These are phyloP conservation scores for Daldinia childiae DNA, from an alignment of 495 filamentous ascomycete species.

Conservation along the genomic window DNA sequence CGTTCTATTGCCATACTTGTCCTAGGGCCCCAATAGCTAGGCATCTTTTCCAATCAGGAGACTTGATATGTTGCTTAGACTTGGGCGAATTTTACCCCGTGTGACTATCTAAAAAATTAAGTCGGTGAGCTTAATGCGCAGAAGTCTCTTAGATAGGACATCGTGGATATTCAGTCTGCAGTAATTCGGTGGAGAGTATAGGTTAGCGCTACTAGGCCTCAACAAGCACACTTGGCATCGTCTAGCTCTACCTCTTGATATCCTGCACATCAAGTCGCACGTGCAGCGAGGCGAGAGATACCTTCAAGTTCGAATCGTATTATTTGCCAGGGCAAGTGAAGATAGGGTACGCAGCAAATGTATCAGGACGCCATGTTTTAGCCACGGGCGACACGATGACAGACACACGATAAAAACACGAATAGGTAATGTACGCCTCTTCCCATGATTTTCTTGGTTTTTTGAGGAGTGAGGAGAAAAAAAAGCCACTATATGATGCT, in stretches of 20 bases:
- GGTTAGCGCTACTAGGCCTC: background rate
- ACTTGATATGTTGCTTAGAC: background rate
- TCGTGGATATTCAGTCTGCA: slow-evolving; percentile 1
- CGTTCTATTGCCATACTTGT: slow-evolving; percentile 14
- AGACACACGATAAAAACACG: background rate
- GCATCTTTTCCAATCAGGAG: slow-evolving; percentile 10
- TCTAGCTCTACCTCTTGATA: background rate
- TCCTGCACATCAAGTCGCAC: background rate
- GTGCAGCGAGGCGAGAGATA: background rate
- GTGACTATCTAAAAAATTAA: slow-evolving; percentile 23
- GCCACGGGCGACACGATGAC: background rate
- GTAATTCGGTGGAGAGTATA: slow-evolving; percentile 9
- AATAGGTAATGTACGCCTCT: background rate
- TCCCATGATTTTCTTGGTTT: background rate
- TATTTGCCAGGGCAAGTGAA: background rate
- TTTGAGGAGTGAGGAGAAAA: background rate
- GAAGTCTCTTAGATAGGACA: slow-evolving; percentile 11
- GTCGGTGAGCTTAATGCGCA: slow-evolving; percentile 9
- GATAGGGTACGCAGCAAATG: background rate
- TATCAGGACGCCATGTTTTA: background rate
- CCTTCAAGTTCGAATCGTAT: background rate
- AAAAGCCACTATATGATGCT: background rate
- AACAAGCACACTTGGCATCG: slow-evolving; percentile 17
- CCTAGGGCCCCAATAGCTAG: slow-evolving; percentile 20
- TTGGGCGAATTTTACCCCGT: slow-evolving; percentile 24